Base-by-base conservation (phyloP, 768 basidiomycete species). In the Tulasnella sp. region DNA sequence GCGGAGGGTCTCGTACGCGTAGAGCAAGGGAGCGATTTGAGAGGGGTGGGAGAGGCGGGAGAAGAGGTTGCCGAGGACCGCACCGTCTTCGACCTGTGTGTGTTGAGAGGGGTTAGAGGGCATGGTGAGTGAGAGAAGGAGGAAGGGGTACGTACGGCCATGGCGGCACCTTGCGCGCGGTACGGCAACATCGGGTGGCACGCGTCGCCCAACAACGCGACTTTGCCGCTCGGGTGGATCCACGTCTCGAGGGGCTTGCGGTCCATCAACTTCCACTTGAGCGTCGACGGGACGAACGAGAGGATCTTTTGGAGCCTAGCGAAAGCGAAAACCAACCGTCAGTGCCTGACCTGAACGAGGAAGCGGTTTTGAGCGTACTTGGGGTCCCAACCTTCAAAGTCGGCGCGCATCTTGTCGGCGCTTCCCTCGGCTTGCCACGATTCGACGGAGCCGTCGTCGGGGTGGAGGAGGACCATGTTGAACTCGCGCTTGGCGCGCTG, bases 181-280 rank as follows among this genome's bases (percentile, higher is more conserved):
- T 86, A 86, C 2, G 86, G 86, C 76, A 86, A 79, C 84, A 87
- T 87, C 1, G 87, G 83, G 76, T 87, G 87, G 63, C 85, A 86
- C 0, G 86, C 81, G 75, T 87, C 87, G 1, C 86, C 86, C 0
- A 87, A 79, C 17, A 87, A 77, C 4, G 78, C 82, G 1, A 87
- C 79, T 32, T 78, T 82, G 2, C 82, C 83, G 19, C 78, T 78
- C 40, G 75, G 74, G 77, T 87, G 84, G 8, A 86, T 73, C 86
- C 86, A 87, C 0, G 81, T 83, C 0, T 79, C 77, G 67, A 87
- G 77, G 26, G 86, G 85, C 4, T 76, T 77, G 17, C 84, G 83
- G 73, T 86, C 85, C 78, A 85, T 81, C 69, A 87, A 77, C 62
- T 81, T 82, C 81, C 83, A 85, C 42, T 81, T 81, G 72, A 85